These are phyloP conservation scores for Alternaria angustiovoidea DNA, from an alignment of 2,329 filamentous ascomycete genomes.

Conservation along the genomic window DNA sequence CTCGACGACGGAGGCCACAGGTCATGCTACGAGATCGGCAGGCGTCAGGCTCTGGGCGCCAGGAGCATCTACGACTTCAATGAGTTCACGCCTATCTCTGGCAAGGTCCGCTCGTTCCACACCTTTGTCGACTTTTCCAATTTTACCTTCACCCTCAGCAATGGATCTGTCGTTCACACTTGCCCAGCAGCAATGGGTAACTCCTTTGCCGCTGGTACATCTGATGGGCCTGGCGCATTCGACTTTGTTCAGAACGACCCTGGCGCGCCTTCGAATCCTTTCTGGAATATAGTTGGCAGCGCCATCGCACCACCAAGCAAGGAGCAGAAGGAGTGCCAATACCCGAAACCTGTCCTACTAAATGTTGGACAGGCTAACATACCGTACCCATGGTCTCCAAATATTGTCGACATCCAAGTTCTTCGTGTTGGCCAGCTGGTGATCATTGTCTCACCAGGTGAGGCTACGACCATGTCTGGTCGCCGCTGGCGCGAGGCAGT, in stretches of 20 bases:
- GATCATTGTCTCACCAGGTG: constrained; percentile 84
- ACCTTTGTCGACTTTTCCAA: constrained; percentile 83
- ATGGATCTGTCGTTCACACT: constrained; percentile 74
- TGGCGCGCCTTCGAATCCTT: constrained; percentile 75
- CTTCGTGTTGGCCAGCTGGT: constrained; percentile 85
- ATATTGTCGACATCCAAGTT: constrained; percentile 87
- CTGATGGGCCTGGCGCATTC: constrained; percentile 88
- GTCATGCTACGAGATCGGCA: constrained; percentile 79
- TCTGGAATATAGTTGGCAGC: constrained; percentile 80
- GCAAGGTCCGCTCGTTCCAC: constrained; percentile 80
- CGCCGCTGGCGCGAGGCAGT: constrained; percentile 76
- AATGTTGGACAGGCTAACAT: constrained; percentile 82
- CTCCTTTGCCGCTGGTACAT: constrained; percentile 91
- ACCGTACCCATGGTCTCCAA: constrained; percentile 89
- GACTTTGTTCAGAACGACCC: constrained; percentile 92
- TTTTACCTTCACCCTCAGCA: constrained; percentile 76
- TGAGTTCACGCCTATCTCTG: constrained; percentile 62
- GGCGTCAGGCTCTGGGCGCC: constrained; percentile 72
- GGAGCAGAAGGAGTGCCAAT: constrained; percentile 78
- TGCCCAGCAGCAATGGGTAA: constrained; percentile 91
- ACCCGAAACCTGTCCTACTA: constrained; percentile 82
- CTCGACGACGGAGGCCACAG: constrained; percentile 70
- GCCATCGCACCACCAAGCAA: constrained; percentile 74
- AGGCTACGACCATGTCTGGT: constrained; percentile 92
- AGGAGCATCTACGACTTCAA: constrained; percentile 64